Percentiles rank a stretch among this genome's conserved stretches.
These are phyloP conservation scores for Daldinia caldariorum DNA, from an alignment of 495 filamentous ascomycete genomes.

Conservation along the genomic window DNA sequence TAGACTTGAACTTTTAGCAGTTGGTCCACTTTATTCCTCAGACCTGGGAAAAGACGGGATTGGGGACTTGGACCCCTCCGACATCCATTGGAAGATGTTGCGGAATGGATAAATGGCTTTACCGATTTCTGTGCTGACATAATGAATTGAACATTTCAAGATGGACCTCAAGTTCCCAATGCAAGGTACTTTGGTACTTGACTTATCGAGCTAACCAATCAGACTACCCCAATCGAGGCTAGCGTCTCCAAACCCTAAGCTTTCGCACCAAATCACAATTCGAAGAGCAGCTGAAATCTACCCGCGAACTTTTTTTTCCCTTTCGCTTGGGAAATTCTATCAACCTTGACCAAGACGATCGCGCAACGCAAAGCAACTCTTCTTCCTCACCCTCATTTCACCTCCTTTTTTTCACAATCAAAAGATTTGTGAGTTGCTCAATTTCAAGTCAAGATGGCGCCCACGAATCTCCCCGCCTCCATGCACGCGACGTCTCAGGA, in stretches of 20 bases:
- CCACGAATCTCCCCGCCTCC: constrained; percentile 85
- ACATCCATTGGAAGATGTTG: neutral
- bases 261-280: constrained; percentile 48
- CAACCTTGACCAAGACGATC: constrained; percentile 45
- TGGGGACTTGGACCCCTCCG: neutral
- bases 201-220: constrained; percentile 8
- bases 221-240: constrained; percentile 21
- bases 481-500: constrained; percentile 79
- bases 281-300: constrained; percentile 30
- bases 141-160: too few relatives aligned
- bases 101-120: constrained; percentile 24
- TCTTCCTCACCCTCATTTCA: constrained; percentile 63
- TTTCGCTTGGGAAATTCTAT: constrained; percentile 21
- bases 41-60: constrained; percentile 13
- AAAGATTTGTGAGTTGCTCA: constrained; percentile 55
- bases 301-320: constrained; percentile 46
- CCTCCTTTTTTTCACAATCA: constrained; percentile 46
- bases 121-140: constrained; percentile 3
- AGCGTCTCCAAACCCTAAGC: constrained; percentile 44
- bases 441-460: constrained; percentile 80
- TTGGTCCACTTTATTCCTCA: constrained; percentile 28
- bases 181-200: constrained; percentile 15
- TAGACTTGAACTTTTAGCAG: constrained; percentile 40
- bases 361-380: constrained; percentile 50
- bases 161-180: too few relatives aligned